phyloP scores from a whole-genome alignment of 176 grass and related monocot species.

The Musa acuminata region DNA sequence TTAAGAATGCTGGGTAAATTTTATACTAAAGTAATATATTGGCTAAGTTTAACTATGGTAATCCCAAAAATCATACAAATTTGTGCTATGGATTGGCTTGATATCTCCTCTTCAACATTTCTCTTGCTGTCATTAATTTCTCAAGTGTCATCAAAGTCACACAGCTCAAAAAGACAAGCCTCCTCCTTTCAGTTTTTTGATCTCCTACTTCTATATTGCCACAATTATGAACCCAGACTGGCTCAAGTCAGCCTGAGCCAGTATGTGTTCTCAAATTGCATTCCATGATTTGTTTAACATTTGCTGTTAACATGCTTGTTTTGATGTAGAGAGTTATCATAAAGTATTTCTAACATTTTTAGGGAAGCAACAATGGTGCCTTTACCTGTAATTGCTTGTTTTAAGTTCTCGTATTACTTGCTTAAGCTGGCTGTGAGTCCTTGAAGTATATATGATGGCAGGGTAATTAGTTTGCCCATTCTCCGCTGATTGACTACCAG shows the following conservation, averaged over 20 bases:
- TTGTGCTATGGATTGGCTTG: too few relatives aligned
- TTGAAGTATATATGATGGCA: conserved; percentile 85
- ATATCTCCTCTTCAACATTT: too few relatives aligned
- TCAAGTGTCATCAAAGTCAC: too few relatives aligned
- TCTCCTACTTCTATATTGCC: background rate
- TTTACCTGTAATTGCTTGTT: conserved; percentile 75
- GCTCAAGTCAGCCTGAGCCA: background rate
- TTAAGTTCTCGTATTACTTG: conserved; percentile 94
- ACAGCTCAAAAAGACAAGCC: too few relatives aligned
- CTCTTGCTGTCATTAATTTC: too few relatives aligned
- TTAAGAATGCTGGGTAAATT: too few relatives aligned
- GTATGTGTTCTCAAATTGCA: background rate
- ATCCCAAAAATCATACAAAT: too few relatives aligned
- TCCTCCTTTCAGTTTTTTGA: background rate
- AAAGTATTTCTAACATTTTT: background rate
- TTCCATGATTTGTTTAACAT: background rate
- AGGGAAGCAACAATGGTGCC: background rate
- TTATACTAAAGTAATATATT: too few relatives aligned
- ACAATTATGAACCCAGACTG: background rate
- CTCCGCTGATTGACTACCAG: conserved; percentile 36
- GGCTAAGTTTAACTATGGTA: too few relatives aligned
- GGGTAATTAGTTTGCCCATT: conserved; percentile 40
- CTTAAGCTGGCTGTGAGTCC: conserved; percentile 91
- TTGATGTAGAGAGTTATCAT: background rate
- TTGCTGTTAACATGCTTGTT: background rate